Percentiles rank a stretch among this genome's conserved stretches.
These are phyloP conservation scores for Beta lomatogona DNA, from an alignment of 179 eudicot species.

Conservation along the genomic window DNA sequence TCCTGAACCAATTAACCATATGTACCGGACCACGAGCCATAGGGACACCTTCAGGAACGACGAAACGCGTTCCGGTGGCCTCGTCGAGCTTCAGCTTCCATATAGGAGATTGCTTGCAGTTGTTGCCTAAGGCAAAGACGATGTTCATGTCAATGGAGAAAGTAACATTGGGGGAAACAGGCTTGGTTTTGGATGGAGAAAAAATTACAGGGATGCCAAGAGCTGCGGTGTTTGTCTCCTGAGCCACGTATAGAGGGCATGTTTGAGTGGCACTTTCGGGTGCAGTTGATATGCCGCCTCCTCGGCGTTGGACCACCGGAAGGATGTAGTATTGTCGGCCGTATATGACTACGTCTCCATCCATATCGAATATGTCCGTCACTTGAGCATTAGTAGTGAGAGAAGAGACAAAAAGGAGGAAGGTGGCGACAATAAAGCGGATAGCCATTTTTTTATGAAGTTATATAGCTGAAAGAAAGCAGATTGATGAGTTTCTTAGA, in stretches of 20 bases:
- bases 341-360: not conserved
- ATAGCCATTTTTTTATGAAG: not conserved
- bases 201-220: constrained; percentile 2
- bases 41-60: not conserved
- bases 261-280: not conserved
- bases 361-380: not conserved
- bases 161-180: not conserved
- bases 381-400: not conserved
- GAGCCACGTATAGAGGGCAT: constrained; percentile 3
- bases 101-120: not conserved
- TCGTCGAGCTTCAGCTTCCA: not conserved
- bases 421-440: not conserved
- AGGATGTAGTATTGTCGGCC: constrained; percentile 1
- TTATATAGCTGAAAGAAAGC: too few relatives aligned
- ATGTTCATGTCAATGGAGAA: constrained; percentile 1
- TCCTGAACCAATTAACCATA: not conserved
- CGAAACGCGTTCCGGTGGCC: not conserved
- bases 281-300: not conserved
- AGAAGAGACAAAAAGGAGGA: not conserved
- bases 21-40: not conserved
- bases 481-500: not conserved
- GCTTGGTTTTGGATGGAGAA: not conserved
- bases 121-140: not conserved
- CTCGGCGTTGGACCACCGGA: constrained; percentile 10
- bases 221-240: not conserved